These are phyloP conservation scores for Lotus japonicus DNA, from an alignment of 306 rosid genomes.

Conservation along the genomic window DNA sequence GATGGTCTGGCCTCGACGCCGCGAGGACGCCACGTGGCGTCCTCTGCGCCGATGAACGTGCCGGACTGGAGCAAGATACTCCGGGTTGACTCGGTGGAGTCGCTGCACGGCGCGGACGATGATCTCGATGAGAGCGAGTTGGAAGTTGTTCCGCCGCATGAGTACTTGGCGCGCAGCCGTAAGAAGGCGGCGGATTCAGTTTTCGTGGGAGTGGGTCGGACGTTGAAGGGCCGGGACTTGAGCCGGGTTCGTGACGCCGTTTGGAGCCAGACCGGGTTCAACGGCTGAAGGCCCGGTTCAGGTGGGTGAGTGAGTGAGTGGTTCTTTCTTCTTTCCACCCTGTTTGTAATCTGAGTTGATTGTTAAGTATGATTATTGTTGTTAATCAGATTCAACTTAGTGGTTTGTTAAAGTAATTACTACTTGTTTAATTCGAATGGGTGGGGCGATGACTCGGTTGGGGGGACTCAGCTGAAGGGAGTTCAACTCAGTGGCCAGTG, in stretches of 20 bases:
- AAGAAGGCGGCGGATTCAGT: conserved; percentile 69
- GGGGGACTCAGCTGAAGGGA: conserved; percentile 42
- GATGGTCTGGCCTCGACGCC: too few species aligned
- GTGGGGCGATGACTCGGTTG: conserved; percentile 47
- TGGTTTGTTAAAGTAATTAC: neutral
- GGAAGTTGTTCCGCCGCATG: conserved; percentile 92
- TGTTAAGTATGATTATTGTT: neutral
- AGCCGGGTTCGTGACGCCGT: conserved; percentile 92
- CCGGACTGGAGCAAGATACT: conserved; percentile 99
- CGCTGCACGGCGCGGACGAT: conserved; percentile 45
- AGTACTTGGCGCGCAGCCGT: conserved; percentile 77
- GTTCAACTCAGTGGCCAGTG: conserved; percentile 45
- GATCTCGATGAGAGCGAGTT: conserved; percentile 42
- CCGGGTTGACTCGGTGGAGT: conserved; percentile 72
- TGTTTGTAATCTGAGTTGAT: neutral
- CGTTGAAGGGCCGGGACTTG: conserved; percentile 92
- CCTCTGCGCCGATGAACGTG: conserved; percentile 84
- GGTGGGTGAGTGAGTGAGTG: neutral
- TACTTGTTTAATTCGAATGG: neutral
- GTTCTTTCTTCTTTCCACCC: too few species aligned
- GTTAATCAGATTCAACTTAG: neutral
- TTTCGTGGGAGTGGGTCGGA: conserved; percentile 91
- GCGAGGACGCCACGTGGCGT: conserved; percentile 48
- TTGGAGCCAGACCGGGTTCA: conserved; percentile 95
- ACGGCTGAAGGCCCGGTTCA: conserved; percentile 42